Evolutionary conservation across 2,329 filamentous ascomycete genomes (phyloP).

Genomic region (Sporothrix brasiliensis): DNA sequence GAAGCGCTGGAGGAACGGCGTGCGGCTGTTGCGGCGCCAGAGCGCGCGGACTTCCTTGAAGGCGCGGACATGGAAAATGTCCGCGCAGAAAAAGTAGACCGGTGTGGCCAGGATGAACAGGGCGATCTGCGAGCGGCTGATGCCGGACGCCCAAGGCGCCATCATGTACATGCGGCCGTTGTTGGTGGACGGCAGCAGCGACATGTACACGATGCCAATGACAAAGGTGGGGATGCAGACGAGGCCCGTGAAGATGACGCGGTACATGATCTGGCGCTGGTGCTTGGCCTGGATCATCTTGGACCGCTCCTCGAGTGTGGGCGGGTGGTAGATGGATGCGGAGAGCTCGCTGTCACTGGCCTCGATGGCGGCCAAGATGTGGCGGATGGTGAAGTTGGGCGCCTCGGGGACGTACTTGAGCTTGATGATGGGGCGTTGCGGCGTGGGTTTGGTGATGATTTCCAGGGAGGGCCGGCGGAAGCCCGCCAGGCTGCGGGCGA

Average conservation of each 20-base stretch:
- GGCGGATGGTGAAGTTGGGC: constrained; percentile 72
- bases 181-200: constrained; percentile 66
- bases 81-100: constrained; percentile 83
- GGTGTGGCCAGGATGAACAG: constrained; percentile 82
- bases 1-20: constrained; percentile 73
- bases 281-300: constrained; percentile 71
- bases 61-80: constrained; percentile 79
- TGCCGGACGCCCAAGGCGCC: constrained; percentile 69
- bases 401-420: constrained; percentile 70
- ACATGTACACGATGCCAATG: constrained; percentile 91
- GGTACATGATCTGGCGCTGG: constrained; percentile 66
- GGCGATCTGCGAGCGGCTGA: constrained; percentile 76
- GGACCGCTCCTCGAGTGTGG: constrained; percentile 81
- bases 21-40: constrained; percentile 75
- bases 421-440: constrained; percentile 67
- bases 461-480: constrained; percentile 55
- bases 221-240: constrained; percentile 81
- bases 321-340: constrained; percentile 74
- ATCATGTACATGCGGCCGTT: constrained; percentile 66
- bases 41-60: constrained; percentile 76
- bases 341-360: constrained; percentile 66
- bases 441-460: constrained; percentile 59
- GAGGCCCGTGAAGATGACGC: constrained; percentile 69
- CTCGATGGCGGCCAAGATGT: constrained; percentile 69
- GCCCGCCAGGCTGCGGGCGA: constrained; percentile 57